Evolutionary conservation across 2,329 filamentous ascomycete species (phyloP).

Genomic region (Samsoniella hepiali): DNA sequence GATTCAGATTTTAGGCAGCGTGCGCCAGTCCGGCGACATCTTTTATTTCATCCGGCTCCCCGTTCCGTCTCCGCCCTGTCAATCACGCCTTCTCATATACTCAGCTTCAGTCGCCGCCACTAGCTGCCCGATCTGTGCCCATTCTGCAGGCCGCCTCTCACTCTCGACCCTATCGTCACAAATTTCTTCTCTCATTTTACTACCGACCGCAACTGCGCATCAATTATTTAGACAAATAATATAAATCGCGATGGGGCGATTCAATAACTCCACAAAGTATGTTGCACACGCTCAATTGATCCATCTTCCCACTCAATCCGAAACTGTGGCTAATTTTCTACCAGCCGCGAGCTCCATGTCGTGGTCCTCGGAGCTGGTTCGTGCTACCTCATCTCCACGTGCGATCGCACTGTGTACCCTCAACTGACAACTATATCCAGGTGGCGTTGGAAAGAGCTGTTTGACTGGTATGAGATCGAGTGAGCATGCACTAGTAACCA

Average conservation of each 20-base stretch:
- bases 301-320: not conserved
- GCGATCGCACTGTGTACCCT: constrained; percentile 25
- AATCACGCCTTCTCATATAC: constrained; percentile 11
- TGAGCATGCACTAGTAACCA: not conserved
- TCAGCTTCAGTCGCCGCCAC: constrained; percentile 9
- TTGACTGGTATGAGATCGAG: constrained; percentile 66
- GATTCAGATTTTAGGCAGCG: constrained; percentile 5
- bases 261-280: constrained; percentile 18
- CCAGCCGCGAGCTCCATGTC: constrained; percentile 74
- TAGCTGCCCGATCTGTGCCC: constrained; percentile 8
- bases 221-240: not conserved
- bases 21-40: not conserved
- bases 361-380: constrained; percentile 77
- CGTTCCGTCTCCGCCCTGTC: constrained; percentile 8
- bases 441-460: constrained; percentile 90
- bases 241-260: constrained; percentile 13
- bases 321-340: constrained; percentile 22
- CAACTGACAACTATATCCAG: constrained; percentile 40
- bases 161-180: not conserved
- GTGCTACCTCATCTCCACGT: constrained; percentile 33
- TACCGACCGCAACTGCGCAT: not conserved
- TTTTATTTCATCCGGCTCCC: constrained; percentile 6
- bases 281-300: not conserved
- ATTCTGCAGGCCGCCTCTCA: not conserved
- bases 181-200: not conserved